Conservation (phyloP, 768 basidiomycete genomes). For the Xerocomus spinulosus region DNA sequence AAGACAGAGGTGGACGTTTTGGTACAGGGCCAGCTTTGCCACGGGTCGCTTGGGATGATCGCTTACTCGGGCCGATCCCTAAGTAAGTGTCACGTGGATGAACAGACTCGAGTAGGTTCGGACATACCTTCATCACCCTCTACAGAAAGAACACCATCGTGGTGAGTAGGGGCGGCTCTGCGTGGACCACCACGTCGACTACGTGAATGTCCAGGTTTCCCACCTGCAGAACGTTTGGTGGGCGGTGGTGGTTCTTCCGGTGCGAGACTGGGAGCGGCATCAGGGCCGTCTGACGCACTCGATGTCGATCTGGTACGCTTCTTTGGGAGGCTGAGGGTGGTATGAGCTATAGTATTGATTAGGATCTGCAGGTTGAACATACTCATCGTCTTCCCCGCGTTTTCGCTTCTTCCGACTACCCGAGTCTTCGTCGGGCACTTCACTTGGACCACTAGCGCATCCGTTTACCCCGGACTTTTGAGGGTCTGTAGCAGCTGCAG, state of each 20-base stretch:
- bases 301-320: constrained; percentile 79
- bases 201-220: constrained; percentile 27
- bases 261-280: constrained; percentile 35
- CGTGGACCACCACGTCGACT: constrained; percentile 32
- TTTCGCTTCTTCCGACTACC: constrained; percentile 66
- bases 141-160: constrained; percentile 24
- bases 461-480: constrained; percentile 31
- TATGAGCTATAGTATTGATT: constrained; percentile 9
- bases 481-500: constrained; percentile 49
- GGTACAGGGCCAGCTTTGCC: constrained; percentile 26
- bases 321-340: constrained; percentile 41
- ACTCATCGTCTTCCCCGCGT: constrained; percentile 70
- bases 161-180: constrained; percentile 17
- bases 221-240: constrained; percentile 27
- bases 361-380: constrained; percentile 25
- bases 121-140: constrained; percentile 65
- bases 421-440: constrained; percentile 48
- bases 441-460: constrained; percentile 38
- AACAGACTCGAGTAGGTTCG: constrained; percentile 8
- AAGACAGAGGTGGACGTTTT: constrained; percentile 30
- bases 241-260: constrained; percentile 39
- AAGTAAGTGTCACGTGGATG: constrained; percentile 37
- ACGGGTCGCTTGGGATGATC: constrained; percentile 40
- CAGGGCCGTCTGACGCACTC: constrained; percentile 56
- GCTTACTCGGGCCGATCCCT: constrained; percentile 32